phyloP scores from a whole-genome alignment of 148 eudicot genomes.

The Polygonum aviculare region DNA sequence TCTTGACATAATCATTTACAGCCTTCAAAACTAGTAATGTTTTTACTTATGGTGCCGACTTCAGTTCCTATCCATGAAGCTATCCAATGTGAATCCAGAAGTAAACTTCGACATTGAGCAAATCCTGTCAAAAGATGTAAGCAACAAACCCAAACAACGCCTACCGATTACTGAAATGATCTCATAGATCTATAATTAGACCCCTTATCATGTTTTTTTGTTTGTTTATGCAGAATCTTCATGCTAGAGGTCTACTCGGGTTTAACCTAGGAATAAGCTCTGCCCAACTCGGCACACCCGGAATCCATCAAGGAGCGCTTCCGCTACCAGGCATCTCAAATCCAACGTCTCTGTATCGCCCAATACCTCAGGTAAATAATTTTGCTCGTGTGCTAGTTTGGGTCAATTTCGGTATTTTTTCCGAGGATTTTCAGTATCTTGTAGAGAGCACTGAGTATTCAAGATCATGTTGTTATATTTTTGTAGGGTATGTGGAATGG shows the following conservation, averaged over 20 bases:
- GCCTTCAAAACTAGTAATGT: background rate
- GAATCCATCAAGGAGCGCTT: constrained; percentile 39
- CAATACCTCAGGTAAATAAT: constrained; percentile 57
- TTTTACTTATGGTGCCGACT: constrained; percentile 8
- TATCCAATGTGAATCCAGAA: constrained; percentile 85
- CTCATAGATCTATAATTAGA: background rate
- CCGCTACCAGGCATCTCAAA: constrained; percentile 26
- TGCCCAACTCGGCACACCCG: constrained; percentile 39
- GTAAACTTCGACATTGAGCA: constrained; percentile 64
- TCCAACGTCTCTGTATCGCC: constrained; percentile 39
- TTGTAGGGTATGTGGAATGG: constrained; percentile 55
- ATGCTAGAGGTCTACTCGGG: constrained; percentile 52
- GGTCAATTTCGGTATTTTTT: background rate
- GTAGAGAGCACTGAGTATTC: background rate
- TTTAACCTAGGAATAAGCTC: constrained; percentile 49
- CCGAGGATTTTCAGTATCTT: background rate
- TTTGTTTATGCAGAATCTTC: constrained; percentile 35
- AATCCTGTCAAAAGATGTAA: constrained; percentile 78
- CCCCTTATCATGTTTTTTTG: constrained; percentile 1
- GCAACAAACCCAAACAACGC: constrained; percentile 6
- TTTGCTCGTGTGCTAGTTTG: background rate
- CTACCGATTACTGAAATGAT: background rate
- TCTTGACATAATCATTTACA: no score
- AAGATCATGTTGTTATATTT: background rate
- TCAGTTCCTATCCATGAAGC: constrained; percentile 98